Base-by-base conservation (phyloP, 805 yeast species). In the Metschnikowia baotianmanensis region DNA sequence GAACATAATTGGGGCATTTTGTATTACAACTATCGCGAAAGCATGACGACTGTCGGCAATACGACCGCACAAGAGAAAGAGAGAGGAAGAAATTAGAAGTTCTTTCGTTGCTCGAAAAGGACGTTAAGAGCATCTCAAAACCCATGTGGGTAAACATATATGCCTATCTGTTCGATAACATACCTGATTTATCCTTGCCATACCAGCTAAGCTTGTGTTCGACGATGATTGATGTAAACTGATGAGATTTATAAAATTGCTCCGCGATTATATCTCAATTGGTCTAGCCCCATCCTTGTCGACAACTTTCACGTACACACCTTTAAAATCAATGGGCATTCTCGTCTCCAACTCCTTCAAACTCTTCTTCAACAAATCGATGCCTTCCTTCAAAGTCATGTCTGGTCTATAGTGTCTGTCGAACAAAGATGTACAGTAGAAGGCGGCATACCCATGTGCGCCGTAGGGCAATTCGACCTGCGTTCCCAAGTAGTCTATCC, bases 371-470 rank as follows among this genome's bases (percentile, higher is more conserved):
- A 90, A 74, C 52, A 93, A 72, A 34, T 80, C 73, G 45, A 91
- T 59, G 2, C 97, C 99, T 45, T 88, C 91, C 27, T 81, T 87
- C 29, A 77, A 63, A 6, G 77, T 69, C 81, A 90, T 77, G 53
- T 82, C 90, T 31, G 80, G 73, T 59, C 82, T 77, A 67, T 90
- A 89, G 65, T 89, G 96, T 53, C 83, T 89, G 69, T 93, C 99
- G 51, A 93, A 73, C 49, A 91, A 69, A 2, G 98, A 86, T 63
- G 88, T 76, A 23, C 96, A 82, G 63, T 93, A 93, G 65, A 91
- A 93, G 1, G 95, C 96, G n/a, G 98, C 96, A 59, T 93, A 93
- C 10, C 99, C 99, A 62, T 93, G 99, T 2, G 98, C 98, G 13
- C 95, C 96, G 59, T 93, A 93, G 12, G 99, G 98, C 44, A 93